These are phyloP conservation scores for Carex scoparia DNA, from an alignment of 176 grass and related monocot genomes.

Conservation along the genomic window DNA sequence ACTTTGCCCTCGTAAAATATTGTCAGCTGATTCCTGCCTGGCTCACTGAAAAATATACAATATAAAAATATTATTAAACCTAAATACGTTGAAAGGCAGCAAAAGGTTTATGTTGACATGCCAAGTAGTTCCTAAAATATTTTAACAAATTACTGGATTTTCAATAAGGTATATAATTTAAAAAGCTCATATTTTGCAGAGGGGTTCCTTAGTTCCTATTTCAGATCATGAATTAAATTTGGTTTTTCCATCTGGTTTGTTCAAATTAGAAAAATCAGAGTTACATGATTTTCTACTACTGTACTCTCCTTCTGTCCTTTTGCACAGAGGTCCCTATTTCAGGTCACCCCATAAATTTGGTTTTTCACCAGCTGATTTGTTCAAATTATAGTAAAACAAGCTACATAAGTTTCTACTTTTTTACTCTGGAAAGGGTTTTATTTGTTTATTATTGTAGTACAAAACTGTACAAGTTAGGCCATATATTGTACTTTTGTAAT, in stretches of 20 bases:
- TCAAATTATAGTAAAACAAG: neutral
- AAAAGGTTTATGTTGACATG: neutral
- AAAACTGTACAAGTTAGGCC: too few relatives aligned
- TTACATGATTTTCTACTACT: neutral
- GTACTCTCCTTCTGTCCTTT: neutral
- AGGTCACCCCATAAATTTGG: neutral
- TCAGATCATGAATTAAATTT: neutral
- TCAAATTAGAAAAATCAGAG: neutral
- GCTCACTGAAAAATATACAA: conserved; percentile 44
- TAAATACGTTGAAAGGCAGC: neutral
- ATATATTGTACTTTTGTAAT: neutral
- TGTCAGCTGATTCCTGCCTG: conserved; percentile 62
- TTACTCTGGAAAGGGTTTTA: neutral
- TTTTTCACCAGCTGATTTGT: neutral
- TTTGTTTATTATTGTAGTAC: neutral
- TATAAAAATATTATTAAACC: conserved; percentile 22
- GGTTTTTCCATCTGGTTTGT: neutral
- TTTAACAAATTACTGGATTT: neutral
- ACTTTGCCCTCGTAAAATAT: conserved; percentile 94
- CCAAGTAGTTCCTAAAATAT: neutral
- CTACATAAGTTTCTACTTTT: neutral
- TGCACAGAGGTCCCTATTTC: neutral
- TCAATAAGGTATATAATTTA: neutral
- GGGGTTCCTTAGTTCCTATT: neutral
- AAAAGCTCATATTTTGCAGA: neutral